These are phyloP conservation scores for Porodaedalea pini DNA, from an alignment of 1,284 basidiomycete species.

Conservation along the genomic window DNA sequence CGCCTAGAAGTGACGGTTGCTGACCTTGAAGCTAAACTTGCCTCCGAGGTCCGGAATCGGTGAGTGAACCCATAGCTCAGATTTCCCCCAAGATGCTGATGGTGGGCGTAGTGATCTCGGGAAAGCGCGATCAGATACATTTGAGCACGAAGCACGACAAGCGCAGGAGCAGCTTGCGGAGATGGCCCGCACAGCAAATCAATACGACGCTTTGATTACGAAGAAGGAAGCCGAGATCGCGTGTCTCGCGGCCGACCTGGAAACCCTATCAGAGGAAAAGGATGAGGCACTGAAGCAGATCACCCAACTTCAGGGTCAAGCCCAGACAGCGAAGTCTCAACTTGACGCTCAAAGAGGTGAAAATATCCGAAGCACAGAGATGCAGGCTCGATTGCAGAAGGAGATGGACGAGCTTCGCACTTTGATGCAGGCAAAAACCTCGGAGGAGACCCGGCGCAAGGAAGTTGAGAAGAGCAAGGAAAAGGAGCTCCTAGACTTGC, in stretches of 20 bases:
- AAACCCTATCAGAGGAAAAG: slow-evolving; percentile 50
- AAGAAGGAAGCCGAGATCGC: slow-evolving; percentile 74
- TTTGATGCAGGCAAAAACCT: slow-evolving; percentile 80
- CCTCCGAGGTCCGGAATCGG: slow-evolving; percentile 64
- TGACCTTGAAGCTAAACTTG: slow-evolving; percentile 75
- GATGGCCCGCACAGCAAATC: slow-evolving; percentile 69
- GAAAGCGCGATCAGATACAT: slow-evolving; percentile 53
- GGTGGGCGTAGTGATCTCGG: slow-evolving; percentile 51
- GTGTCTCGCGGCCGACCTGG: slow-evolving; percentile 57
- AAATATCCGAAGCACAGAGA: slow-evolving; percentile 47
- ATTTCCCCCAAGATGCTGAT: slow-evolving; percentile 14
- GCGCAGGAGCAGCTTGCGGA: slow-evolving; percentile 81
- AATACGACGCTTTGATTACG: slow-evolving; percentile 76
- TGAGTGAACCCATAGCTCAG: slow-evolving; percentile 36
- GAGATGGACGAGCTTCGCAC: slow-evolving; percentile 86
- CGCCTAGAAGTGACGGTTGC: slow-evolving; percentile 64
- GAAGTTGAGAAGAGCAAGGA: slow-evolving; percentile 89
- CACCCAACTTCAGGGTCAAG: slow-evolving; percentile 61
- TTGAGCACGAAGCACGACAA: slow-evolving; percentile 68
- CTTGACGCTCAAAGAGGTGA: slow-evolving; percentile 64
- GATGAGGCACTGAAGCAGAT: slow-evolving; percentile 56
- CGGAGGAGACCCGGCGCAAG: slow-evolving; percentile 79
- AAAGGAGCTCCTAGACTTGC: slow-evolving; percentile 73
- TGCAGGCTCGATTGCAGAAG: slow-evolving; percentile 64
- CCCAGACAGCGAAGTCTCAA: slow-evolving; percentile 68